phyloP scores from a whole-genome alignment of 352 stramenopile species.

The Globisporangium paroecandrum region DNA sequence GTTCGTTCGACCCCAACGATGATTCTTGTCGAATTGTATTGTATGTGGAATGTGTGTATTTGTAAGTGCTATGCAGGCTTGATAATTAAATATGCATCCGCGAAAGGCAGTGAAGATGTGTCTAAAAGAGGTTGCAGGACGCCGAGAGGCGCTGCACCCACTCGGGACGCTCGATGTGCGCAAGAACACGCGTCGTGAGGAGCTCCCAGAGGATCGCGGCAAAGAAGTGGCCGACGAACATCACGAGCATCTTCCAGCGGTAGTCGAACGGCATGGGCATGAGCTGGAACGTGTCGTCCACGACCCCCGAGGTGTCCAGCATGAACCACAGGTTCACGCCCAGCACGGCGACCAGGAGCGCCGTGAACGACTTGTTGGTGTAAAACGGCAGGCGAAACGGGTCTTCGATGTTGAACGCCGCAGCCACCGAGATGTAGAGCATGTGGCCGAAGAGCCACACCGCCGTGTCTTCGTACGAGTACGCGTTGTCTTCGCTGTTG shows the following conservation, averaged over 20 bases:
- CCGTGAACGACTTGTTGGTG: slow-evolving; percentile 38
- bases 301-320: slow-evolving; percentile 32
- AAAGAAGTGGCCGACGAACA: slow-evolving; percentile 39
- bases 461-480: slow-evolving; percentile 46
- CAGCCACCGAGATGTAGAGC: slow-evolving; percentile 47
- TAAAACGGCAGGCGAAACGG: slow-evolving; percentile 48
- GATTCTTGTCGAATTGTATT: neutral
- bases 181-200: slow-evolving; percentile 19
- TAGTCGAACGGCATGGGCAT: slow-evolving; percentile 35
- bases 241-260: slow-evolving; percentile 35
- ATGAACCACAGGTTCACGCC: slow-evolving; percentile 53
- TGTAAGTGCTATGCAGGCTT: neutral
- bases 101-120: neutral
- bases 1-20: neutral
- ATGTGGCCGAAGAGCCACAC: slow-evolving; percentile 61
- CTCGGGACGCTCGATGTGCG: neutral
- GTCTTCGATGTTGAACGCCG: slow-evolving; percentile 57
- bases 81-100: neutral
- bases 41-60: neutral
- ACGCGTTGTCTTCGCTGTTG: slow-evolving; percentile 30
- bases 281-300: slow-evolving; percentile 42
- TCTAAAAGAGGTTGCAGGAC: neutral
- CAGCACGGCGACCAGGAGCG: slow-evolving; percentile 23
- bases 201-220: slow-evolving; percentile 23
- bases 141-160: slow-evolving; percentile 7